Evolutionary conservation across 129 eudicot species (phyloP).

Genomic region (Calendula officinalis): DNA sequence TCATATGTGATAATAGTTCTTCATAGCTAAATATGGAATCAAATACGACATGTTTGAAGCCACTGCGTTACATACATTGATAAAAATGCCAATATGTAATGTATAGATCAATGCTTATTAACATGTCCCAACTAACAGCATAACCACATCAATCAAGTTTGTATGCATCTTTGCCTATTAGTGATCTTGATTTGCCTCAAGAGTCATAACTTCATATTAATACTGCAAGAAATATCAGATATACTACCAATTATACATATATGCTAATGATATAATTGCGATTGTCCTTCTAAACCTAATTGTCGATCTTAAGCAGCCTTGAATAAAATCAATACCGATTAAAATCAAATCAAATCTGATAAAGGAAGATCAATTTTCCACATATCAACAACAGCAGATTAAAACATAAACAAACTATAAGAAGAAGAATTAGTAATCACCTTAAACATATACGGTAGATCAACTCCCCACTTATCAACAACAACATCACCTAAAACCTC

Average conservation of each 20-base stretch:
- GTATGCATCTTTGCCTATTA: neutral
- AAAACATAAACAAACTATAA: constrained; percentile 1
- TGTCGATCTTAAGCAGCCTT: neutral
- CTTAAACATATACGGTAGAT: constrained; percentile 89
- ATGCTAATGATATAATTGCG: constrained; percentile 10
- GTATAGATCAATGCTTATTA: constrained; percentile 4
- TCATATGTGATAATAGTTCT: neutral
- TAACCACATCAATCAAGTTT: neutral
- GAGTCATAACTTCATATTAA: neutral
- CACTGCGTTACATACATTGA: neutral
- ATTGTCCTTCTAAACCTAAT: constrained; percentile 11
- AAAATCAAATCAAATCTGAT: neutral
- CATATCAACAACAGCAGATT: constrained; percentile 1
- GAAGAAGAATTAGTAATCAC: constrained; percentile 30
- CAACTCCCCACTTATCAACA: constrained; percentile 59
- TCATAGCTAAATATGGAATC: neutral
- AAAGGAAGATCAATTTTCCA: no score
- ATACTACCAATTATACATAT: no score
- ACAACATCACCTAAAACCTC: constrained; percentile 71
- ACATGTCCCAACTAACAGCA: constrained; percentile 4
- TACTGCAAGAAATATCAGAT: neutral
- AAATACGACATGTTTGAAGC: constrained; percentile 5
- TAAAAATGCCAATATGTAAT: neutral
- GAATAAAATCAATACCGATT: neutral
- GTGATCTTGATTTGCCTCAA: neutral